Conservation (phyloP, 78 protist species). For the Guillardia theta region DNA sequence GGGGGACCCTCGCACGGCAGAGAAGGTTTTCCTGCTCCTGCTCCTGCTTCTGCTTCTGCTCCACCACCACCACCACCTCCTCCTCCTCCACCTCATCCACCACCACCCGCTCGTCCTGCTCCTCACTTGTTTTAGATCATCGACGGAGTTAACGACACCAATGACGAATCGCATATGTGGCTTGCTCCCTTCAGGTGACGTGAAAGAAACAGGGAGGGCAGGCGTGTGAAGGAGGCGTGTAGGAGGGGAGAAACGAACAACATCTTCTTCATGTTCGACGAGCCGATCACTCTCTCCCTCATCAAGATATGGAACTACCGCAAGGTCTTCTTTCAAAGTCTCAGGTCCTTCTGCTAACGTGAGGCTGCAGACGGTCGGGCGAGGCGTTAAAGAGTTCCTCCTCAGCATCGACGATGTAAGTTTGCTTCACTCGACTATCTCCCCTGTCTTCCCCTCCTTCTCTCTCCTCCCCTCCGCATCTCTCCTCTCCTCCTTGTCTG, state of each 20-base stretch:
- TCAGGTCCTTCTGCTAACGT: no score
- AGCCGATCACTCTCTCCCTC: slow-evolving; percentile 43
- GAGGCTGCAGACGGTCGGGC: not conserved
- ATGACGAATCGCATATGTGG: slow-evolving; percentile 79
- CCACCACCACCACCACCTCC: not conserved
- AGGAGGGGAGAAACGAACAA: not conserved
- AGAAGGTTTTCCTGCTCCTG: slow-evolving; percentile 33
- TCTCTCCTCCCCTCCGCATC: not conserved
- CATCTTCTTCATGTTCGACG: slow-evolving; percentile 47
- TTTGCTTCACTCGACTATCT: not conserved
- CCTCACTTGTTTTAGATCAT: not conserved
- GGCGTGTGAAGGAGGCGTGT: not conserved
- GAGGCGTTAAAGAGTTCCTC: slow-evolving; percentile 17
- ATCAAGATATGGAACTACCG: slow-evolving; percentile 40
- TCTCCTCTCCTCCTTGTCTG: no score
- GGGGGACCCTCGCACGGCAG: slow-evolving; percentile 65
- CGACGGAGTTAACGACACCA: not conserved
- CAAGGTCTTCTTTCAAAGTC: no score
- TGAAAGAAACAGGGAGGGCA: not conserved
- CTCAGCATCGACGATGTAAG: slow-evolving; percentile 20
- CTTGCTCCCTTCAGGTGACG: slow-evolving; percentile 67
- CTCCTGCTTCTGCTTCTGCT: not conserved
- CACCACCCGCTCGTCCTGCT: not conserved
- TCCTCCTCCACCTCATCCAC: not conserved
- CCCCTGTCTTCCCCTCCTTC: not conserved